A percentile compares a stretch with the other conserved stretches of the same genome.
Conservation (phyloP, 495 filamentous ascomycete species). For the Sordaria brevicollis region DNA sequence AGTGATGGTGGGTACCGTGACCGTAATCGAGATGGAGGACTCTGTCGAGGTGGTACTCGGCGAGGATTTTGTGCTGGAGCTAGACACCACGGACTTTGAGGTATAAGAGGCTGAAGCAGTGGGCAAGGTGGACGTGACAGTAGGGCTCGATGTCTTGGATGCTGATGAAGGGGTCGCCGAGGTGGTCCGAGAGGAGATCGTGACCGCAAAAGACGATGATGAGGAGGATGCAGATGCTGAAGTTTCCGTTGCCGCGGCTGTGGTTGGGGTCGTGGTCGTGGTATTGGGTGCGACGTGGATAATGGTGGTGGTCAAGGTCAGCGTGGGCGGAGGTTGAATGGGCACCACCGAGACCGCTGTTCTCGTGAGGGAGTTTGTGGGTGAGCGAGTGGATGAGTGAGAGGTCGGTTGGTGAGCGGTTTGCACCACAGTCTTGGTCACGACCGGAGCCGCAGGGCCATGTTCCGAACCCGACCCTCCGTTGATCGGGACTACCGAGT, state of each 20-base stretch:
- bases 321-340: slow-evolving; percentile 7
- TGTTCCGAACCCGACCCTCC: slow-evolving; percentile 10
- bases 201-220: neutral
- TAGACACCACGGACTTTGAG: slow-evolving; percentile 10
- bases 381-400: neutral
- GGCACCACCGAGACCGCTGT: slow-evolving; percentile 6
- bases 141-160: neutral
- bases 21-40: neutral
- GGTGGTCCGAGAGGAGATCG: neutral
- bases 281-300: neutral
- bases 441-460: neutral
- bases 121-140: neutral
- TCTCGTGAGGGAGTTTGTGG: neutral
- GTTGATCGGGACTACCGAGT: slow-evolving; percentile 20
- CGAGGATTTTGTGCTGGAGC: neutral
- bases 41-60: neutral
- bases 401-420: neutral
- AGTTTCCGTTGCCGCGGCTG: neutral
- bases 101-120: slow-evolving; percentile 7
- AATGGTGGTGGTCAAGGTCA: slow-evolving; percentile 2
- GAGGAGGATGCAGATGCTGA: neutral
- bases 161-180: slow-evolving; percentile 1
- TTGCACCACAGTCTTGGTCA: slow-evolving; percentile 12
- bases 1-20: neutral
- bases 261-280: neutral